A percentile compares a stretch with the other conserved stretches of the same genome.
These are phyloP conservation scores for Macaranga tanarius DNA, from an alignment of 441 rosid species.

Conservation along the genomic window DNA sequence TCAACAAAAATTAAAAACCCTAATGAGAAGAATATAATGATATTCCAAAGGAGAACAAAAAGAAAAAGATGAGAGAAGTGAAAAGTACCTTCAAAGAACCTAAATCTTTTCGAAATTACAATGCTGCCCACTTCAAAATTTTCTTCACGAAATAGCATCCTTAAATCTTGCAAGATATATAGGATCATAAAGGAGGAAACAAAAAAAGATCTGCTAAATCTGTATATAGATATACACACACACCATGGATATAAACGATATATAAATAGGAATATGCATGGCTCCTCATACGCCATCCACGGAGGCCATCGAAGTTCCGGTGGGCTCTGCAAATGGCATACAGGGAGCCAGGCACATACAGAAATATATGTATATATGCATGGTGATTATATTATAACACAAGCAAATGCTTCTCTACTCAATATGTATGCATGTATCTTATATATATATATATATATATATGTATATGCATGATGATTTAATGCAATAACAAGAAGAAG, in stretches of 20 bases:
- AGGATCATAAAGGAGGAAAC: neutral
- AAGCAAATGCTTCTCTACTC: neutral
- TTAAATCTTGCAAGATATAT: neutral
- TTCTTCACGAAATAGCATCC: neutral
- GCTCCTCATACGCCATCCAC: conserved; percentile 99
- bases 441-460: too few species aligned
- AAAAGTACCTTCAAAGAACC: conserved; percentile 26
- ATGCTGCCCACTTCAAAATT: conserved; percentile 20
- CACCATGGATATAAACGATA: conserved; percentile 5
- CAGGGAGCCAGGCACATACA: conserved; percentile 98
- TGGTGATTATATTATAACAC: neutral
- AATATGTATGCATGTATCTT: neutral
- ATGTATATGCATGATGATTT: neutral
- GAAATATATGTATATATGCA: neutral
- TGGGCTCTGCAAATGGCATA: conserved; percentile 84
- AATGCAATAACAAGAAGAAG: neutral
- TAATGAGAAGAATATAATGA: conserved; percentile 7
- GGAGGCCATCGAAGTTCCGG: conserved; percentile 65
- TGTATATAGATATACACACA: neutral
- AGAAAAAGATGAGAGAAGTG: neutral
- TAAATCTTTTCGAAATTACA: conserved; percentile 22
- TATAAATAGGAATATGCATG: conserved; percentile 59
- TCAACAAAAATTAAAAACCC: conserved; percentile 20
- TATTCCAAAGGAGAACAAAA: neutral
- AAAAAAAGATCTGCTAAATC: conserved; percentile 12